Percentiles rank a stretch among this genome's conserved stretches.
These are phyloP conservation scores for Phragmites australis DNA, from an alignment of 176 grass and related monocot species.

Conservation along the genomic window DNA sequence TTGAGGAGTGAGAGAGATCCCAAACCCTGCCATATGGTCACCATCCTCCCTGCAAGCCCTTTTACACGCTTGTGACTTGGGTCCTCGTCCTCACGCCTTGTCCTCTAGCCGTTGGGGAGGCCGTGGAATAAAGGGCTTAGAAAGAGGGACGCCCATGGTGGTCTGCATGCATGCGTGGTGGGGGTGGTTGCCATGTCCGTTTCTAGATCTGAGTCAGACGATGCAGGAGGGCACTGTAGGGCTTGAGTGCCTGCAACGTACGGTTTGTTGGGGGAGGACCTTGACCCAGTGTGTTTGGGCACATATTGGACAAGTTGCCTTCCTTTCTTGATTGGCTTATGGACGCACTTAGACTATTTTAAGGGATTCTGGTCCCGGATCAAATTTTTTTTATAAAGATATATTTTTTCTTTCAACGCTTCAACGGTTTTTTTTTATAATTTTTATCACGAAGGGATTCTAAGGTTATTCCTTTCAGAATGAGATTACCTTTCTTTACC, in stretches of 20 bases:
- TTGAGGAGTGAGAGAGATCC: conserved; percentile 5
- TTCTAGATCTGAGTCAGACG: background rate
- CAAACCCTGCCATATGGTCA: conserved; percentile 24
- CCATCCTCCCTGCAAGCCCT: background rate
- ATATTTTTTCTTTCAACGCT: no score
- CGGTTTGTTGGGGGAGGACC: conserved; percentile 26
- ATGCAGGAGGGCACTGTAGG: background rate
- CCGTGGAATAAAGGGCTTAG: background rate
- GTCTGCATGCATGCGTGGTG: background rate
- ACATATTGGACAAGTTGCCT: background rate
- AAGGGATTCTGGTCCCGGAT: no score
- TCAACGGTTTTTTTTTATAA: no score
- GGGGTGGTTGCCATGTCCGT: conserved; percentile 42
- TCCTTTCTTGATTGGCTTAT: background rate
- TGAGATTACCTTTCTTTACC: no score
- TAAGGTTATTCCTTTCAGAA: no score
- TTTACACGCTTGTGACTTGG: conserved; percentile 26
- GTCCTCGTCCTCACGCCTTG: conserved; percentile 10
- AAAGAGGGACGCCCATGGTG: background rate
- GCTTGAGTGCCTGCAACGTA: conserved; percentile 29
- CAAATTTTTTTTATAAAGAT: no score
- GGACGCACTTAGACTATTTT: no score
- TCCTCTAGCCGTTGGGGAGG: conserved; percentile 15
- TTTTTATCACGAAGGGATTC: no score
- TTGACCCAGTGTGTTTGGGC: background rate